Percentiles rank a stretch among this genome's conserved stretches.
Conservation (phyloP, 2,329 filamentous ascomycete genomes). For the Botrytis cinerea region DNA sequence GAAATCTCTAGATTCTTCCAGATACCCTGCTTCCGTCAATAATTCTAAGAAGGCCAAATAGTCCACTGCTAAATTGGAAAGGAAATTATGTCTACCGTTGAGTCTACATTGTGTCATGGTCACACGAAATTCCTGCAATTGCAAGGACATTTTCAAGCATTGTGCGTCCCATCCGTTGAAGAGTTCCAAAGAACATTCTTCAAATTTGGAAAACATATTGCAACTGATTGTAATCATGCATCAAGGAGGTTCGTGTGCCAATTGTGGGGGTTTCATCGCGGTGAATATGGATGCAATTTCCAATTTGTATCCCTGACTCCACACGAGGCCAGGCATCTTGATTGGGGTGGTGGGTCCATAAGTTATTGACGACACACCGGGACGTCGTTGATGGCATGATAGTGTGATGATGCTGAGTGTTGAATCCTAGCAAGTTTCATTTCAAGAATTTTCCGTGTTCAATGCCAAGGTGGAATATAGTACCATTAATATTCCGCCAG, state of each 20-base stretch:
- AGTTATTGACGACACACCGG: background rate
- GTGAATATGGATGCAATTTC: background rate
- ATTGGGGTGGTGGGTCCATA: background rate
- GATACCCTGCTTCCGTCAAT: background rate
- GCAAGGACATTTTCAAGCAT: background rate
- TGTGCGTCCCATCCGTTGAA: background rate
- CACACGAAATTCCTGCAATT: background rate
- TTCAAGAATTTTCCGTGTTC: background rate
- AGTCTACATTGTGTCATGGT: background rate
- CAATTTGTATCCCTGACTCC: background rate
- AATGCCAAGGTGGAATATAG: background rate
- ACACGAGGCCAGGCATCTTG: background rate
- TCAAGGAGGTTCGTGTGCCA: background rate
- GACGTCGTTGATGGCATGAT: background rate
- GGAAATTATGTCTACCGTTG: background rate
- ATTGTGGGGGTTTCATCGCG: conserved; percentile 6
- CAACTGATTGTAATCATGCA: conserved; percentile 1
- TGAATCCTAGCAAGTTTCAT: background rate
- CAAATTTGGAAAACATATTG: background rate
- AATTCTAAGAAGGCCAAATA: background rate
- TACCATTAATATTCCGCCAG: background rate
- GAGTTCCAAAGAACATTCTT: background rate
- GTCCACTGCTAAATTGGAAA: background rate
- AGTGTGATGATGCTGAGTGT: background rate
- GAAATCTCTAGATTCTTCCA: background rate